Evolutionary conservation across 129 eudicot species (phyloP).

Genomic region (Pseudognaphalium luteoalbum): DNA sequence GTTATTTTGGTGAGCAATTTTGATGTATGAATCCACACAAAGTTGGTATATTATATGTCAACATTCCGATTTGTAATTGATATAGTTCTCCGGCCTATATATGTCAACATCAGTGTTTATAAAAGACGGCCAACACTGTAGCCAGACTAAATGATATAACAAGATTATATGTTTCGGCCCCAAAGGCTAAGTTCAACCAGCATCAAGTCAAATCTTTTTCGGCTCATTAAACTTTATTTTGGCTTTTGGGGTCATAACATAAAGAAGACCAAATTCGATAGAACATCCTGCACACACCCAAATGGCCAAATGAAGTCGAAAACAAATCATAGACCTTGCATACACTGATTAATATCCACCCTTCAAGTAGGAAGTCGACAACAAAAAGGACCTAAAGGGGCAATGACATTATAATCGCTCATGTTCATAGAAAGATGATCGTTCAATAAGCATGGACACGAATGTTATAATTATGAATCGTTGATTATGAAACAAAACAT

Average conservation of each 20-base stretch:
- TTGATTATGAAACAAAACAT: neutral
- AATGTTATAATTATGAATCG: neutral
- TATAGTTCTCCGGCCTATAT: too few species aligned
- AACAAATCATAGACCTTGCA: neutral
- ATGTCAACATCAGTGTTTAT: too few species aligned
- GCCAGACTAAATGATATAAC: neutral
- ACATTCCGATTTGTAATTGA: too few species aligned
- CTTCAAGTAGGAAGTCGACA: neutral
- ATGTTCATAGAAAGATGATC: neutral
- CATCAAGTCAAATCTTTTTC: neutral
- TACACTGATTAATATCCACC: neutral
- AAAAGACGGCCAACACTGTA: too few species aligned
- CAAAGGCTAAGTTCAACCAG: neutral
- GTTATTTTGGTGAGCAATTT: too few species aligned
- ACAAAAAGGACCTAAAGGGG: neutral
- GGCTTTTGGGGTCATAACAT: neutral
- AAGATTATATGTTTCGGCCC: neutral
- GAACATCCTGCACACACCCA: slow-evolving; percentile 15
- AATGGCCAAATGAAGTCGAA: neutral
- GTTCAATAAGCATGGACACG: neutral
- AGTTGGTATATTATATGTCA: too few species aligned
- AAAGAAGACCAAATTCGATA: neutral
- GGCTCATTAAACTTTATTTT: neutral
- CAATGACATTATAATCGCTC: neutral
- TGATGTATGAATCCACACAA: too few species aligned